These are phyloP conservation scores for Pneumocystis jirovecii DNA, from an alignment of 1,139 yeast genomes.

Conservation along the genomic window DNA sequence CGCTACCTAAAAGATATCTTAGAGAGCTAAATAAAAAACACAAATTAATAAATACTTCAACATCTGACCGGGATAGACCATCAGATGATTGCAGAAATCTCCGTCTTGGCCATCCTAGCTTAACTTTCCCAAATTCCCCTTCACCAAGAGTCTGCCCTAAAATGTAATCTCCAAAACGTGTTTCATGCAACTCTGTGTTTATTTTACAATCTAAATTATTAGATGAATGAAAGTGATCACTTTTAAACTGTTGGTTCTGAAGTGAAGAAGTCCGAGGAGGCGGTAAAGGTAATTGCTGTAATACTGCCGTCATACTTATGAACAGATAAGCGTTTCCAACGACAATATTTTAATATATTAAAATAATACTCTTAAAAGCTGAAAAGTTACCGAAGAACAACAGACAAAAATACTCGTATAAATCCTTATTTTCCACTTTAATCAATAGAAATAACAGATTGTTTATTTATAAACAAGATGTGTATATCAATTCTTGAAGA, in stretches of 20 bases:
- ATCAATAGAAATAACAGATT: not conserved
- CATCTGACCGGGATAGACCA: slow-evolving; percentile 1
- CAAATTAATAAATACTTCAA: not conserved
- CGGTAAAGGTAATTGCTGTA: not conserved
- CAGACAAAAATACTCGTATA: not conserved
- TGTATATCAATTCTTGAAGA: not conserved
- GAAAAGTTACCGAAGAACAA: not conserved
- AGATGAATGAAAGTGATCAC: not conserved
- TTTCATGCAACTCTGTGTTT: slow-evolving; percentile 4
- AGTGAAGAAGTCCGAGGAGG: not conserved
- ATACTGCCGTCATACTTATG: not conserved
- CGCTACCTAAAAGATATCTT: slow-evolving; percentile 48
- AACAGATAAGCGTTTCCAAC: not conserved
- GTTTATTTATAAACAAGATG: not conserved
- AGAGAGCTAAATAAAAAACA: not conserved
- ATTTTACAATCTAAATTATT: not conserved
- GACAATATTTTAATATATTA: not conserved
- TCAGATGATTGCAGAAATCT: slow-evolving; percentile 24
- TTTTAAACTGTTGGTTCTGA: not conserved
- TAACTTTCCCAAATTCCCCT: slow-evolving; percentile 96
- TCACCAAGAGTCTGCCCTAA: slow-evolving; percentile 93
- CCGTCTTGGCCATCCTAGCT: slow-evolving; percentile 88
- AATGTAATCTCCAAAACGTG: slow-evolving; percentile 67
- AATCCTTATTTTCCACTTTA: not conserved
- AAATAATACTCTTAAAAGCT: too few relatives aligned